Conservation (phyloP, 116 monocot species). For the Dioscorea cayenensis region DNA sequence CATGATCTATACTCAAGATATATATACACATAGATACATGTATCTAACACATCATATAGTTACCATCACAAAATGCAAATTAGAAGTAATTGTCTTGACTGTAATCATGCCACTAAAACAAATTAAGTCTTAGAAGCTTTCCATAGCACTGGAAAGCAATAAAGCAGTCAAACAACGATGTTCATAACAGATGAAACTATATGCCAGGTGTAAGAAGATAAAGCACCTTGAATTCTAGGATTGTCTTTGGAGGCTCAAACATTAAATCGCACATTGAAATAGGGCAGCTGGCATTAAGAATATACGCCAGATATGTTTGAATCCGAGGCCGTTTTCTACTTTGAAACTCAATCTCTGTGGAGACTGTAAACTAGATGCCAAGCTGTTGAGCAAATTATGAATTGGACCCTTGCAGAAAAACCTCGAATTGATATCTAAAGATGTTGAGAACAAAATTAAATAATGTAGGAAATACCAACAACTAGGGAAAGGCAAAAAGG, state of each 20-base stretch:
- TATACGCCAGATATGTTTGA: constrained; percentile 52
- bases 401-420: constrained; percentile 70
- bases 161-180: background rate
- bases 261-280: constrained; percentile 60
- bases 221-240: constrained; percentile 77
- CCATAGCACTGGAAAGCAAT: background rate
- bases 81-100: too few species aligned
- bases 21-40: too few species aligned
- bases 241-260: constrained; percentile 77
- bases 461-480: constrained; percentile 4
- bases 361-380: constrained; percentile 42
- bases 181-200: background rate
- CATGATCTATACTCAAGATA: too few species aligned
- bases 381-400: constrained; percentile 74
- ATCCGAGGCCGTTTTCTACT: constrained; percentile 54
- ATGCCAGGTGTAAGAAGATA: background rate
- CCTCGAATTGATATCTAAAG: constrained; percentile 86
- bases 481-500: constrained; percentile 26
- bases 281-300: constrained; percentile 69
- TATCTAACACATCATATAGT: too few species aligned
- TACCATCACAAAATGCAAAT: too few species aligned
- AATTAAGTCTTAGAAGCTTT: background rate
- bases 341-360: constrained; percentile 25
- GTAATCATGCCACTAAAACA: background rate
- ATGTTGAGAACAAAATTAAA: constrained; percentile 38